These are phyloP conservation scores for Kodamaea plutei DNA, from an alignment of 1,139 yeast genomes.

Conservation along the genomic window DNA sequence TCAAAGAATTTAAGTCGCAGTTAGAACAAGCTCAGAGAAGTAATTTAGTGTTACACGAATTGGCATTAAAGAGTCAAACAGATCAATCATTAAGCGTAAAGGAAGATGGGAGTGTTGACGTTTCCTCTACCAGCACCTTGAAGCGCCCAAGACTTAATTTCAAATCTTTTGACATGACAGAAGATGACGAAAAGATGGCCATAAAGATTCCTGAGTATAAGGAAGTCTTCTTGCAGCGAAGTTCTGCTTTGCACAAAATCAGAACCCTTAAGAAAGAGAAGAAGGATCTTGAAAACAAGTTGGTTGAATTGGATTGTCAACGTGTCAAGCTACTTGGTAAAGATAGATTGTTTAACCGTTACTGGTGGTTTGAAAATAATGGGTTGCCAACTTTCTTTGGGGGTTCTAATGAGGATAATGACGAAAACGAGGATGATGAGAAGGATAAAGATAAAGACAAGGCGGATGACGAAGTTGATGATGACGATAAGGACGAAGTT, in stretches of 20 bases:
- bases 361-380: constrained; percentile 93
- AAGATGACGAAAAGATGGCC: constrained; percentile 47
- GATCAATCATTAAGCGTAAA: constrained; percentile 5
- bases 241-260: constrained; percentile 35
- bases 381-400: constrained; percentile 67
- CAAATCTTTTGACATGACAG: constrained; percentile 40
- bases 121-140: constrained; percentile 9
- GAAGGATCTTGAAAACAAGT: constrained; percentile 49
- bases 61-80: constrained; percentile 11
- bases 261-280: constrained; percentile 45
- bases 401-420: constrained; percentile 27
- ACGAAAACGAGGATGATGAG: constrained; percentile 38
- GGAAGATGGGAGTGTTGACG: constrained; percentile 3
- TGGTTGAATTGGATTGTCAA: constrained; percentile 72
- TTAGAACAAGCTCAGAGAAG: constrained; percentile 49
- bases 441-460: constrained; percentile 33
- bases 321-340: constrained; percentile 74
- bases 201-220: constrained; percentile 44
- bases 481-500: constrained; percentile 37
- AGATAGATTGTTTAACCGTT: constrained; percentile 79
- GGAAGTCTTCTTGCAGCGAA: constrained; percentile 40
- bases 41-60: constrained; percentile 36
- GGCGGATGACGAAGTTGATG: constrained; percentile 35
- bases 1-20: constrained; percentile 53
- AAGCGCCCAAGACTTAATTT: constrained; percentile 30